Conservation (phyloP, 2,329 filamentous ascomycete species). For the Corinectria fuckeliana region DNA sequence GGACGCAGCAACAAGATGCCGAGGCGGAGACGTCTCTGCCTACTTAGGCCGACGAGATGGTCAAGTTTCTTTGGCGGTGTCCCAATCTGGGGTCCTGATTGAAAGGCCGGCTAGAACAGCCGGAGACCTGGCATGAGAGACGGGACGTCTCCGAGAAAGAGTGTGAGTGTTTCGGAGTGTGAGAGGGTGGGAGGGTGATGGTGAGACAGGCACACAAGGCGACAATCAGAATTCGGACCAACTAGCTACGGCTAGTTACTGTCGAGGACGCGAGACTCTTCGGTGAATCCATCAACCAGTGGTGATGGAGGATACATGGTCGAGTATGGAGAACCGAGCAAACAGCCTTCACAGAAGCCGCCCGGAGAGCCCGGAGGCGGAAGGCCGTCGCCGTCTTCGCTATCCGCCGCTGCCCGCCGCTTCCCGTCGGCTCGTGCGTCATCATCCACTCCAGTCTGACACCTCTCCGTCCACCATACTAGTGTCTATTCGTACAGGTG, state of each 20-base stretch:
- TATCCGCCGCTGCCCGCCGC: constrained; percentile 35
- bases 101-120: constrained; percentile 20
- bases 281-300: neutral
- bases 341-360: neutral
- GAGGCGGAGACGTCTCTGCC: neutral
- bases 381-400: constrained; percentile 21
- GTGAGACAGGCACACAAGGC: constrained; percentile 10
- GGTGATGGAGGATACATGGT: neutral
- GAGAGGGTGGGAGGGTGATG: constrained; percentile 4
- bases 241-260: constrained; percentile 1
- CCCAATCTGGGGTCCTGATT: constrained; percentile 3
- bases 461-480: neutral
- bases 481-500: neutral
- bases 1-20: neutral
- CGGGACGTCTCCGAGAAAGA: constrained; percentile 10
- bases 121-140: constrained; percentile 22
- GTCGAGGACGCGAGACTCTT: neutral
- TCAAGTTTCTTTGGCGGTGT: neutral
- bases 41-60: constrained; percentile 1
- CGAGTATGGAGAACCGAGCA: constrained; percentile 14
- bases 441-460: neutral
- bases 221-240: neutral
- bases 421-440: constrained; percentile 29
- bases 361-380: constrained; percentile 19
- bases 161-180: neutral